These are phyloP conservation scores for Hamigera avellanea DNA, from an alignment of 495 filamentous ascomycete genomes.

Conservation along the genomic window DNA sequence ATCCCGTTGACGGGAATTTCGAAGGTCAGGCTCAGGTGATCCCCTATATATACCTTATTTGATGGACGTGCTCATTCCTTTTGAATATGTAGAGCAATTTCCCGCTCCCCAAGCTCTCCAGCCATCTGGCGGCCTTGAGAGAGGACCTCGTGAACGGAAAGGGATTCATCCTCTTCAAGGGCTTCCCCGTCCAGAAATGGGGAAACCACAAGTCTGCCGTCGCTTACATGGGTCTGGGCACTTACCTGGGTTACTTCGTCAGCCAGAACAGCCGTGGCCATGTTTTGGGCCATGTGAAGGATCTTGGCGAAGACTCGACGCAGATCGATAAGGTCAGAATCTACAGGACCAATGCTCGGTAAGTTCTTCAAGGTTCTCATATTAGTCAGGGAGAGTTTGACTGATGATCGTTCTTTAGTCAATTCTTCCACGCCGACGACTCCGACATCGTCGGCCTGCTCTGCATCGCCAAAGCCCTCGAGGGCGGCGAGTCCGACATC, in stretches of 20 bases:
- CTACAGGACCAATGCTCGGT: conserved; percentile 78
- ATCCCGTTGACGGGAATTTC: conserved; percentile 64
- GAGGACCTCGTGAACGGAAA: conserved; percentile 70
- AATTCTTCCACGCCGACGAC: conserved; percentile 77
- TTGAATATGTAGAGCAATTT: conserved; percentile 27
- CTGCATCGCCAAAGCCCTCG: conserved; percentile 64
- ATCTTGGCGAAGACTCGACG: conserved; percentile 70
- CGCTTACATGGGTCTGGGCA: conserved; percentile 85
- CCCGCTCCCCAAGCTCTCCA: conserved; percentile 48
- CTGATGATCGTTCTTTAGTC: conserved; percentile 25
- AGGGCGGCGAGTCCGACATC: conserved; percentile 79
- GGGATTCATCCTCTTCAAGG: conserved; percentile 84
- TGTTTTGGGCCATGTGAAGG: conserved; percentile 83
- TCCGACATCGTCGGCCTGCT: conserved; percentile 76
- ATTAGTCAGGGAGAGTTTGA: not conserved
- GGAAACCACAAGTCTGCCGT: conserved; percentile 68
- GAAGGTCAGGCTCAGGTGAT: conserved; percentile 42
- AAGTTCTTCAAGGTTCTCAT: conserved; percentile 12
- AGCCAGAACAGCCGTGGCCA: conserved; percentile 82
- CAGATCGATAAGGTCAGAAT: conserved; percentile 77
- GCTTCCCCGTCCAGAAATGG: conserved; percentile 67
- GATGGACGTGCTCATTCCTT: not conserved
- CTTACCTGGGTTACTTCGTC: conserved; percentile 74
- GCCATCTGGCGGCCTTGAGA: conserved; percentile 44
- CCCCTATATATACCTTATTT: no score